Base-by-base conservation (phyloP, 2,329 filamentous ascomycete species). In the Pestalotiopsis sp. region DNA sequence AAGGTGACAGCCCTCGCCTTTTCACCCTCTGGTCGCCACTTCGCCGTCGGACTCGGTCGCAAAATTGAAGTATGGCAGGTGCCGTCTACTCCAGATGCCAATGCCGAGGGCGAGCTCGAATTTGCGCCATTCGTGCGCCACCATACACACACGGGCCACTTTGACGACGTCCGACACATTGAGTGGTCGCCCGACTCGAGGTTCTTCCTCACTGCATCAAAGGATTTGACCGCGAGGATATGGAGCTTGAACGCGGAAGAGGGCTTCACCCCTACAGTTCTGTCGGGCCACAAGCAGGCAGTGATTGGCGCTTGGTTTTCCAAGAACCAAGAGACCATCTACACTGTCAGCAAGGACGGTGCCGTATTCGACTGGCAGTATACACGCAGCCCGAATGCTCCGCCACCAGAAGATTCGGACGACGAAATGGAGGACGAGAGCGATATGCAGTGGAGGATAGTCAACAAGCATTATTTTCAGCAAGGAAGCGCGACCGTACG, bases 281-380 rank as follows among this genome's bases (percentile, higher is more conserved):
- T 99, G 71, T 92, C 94, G 3, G 96, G 96, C 1, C 97, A 99
- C 81, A 91, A 94, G 78, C 94, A 98, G 80, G 91, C 89, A 17
- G 93, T 99, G 3, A 87, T 97, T 67, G 94, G 92, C n/a, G 95
- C 95, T n/a, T 99, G 94, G 90, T 99, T 99, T 78, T 97, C 95
- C 0, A 91, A 92, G 71, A 91, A 97, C 74, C 96, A 99, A 78
- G 97, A 99, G 82, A 94, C 90, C 63, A 97, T 99, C 67, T 99
- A 96, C 79, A 98, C 96, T 0, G 90, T 97, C 72, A 98, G 95
- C 81, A 97, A 97, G 79, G 97, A 99, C 79, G 97, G 96, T n/a
- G 95, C 96, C 2, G 87, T 98, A 0, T 98, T 98, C 76, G 89
- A 93, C 72, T 99, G 96, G 96, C 91, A 93, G 77, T 99, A 96